Base-by-base conservation (phyloP, 352 stramenopile species). In the Thalassiosira allenii region DNA sequence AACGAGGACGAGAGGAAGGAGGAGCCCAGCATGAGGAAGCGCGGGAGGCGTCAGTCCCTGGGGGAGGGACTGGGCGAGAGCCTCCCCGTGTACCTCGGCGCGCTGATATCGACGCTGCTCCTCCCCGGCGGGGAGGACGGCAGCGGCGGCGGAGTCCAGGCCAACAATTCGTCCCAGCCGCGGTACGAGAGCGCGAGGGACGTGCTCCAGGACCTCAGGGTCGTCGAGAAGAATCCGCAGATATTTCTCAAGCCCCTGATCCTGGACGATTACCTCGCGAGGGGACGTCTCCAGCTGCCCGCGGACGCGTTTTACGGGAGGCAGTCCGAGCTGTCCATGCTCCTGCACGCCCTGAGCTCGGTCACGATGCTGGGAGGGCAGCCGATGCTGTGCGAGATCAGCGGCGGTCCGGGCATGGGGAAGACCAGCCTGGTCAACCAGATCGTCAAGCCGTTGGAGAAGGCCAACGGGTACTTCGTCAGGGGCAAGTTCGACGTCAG, bases 401-500 rank as follows among this genome's bases (percentile, higher is more conserved):
- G 12, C 20, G 49, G 49, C 3, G 30, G 23, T 8, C 20, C 49
- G 20, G 49, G 49, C 6, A 14, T 20, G 2, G 49, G 68, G 22
- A 79, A 79, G 34, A 67, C 70, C 12, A 37, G n/a, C 12, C 44
- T 73, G 3, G 29, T 67, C 12, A 71, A 73, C 37, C 70, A 79
- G 34, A 68, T 79, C 17, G 34, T 51, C 2, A 73, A 67, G 49
- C 70, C 59, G 20, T 30, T 79, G 6, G n/a, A 6, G n/a, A 40
- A 73, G 11, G 23, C 33, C 1, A 40, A 44, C n/a, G 59, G 59
- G 2, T 62, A 65, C 40, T 37, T 79, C 1, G 73, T 79, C 20
- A 14, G 52, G 20, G 59, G 61, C 29, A 79, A 79, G 47, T 79
- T 79, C 29, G 40, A 79, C 5, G 9, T 44, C 27, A 65, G 17